Evolutionary conservation across 345 rosid species (phyloP).

Genomic region (Eucalyptus lansdowneana): DNA sequence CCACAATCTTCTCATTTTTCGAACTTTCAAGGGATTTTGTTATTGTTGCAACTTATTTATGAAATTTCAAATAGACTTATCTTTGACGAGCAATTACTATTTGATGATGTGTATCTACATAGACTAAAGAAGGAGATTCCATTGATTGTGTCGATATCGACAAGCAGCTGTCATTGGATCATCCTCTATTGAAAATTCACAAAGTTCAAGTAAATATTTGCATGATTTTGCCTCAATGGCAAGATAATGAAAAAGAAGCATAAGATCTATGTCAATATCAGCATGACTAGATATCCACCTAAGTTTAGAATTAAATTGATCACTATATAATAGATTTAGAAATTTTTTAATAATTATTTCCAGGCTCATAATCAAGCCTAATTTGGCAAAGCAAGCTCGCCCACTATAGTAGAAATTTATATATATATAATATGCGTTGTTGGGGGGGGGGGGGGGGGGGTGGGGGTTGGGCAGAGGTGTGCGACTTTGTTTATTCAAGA

Average conservation of each 20-base stretch:
- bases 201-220: not conserved
- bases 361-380: not conserved
- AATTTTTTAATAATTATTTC: not conserved
- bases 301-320: too few relatives aligned
- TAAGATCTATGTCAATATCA: not conserved
- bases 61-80: not conserved
- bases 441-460: too few relatives aligned
- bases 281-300: too few relatives aligned
- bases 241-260: too few relatives aligned
- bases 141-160: not conserved
- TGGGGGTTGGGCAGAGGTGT: not conserved
- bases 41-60: not conserved
- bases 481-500: not conserved
- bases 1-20: not conserved
- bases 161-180: not conserved
- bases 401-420: not conserved
- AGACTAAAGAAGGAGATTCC: not conserved
- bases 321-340: too few relatives aligned
- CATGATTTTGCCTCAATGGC: not conserved
- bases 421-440: too few relatives aligned
- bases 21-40: not conserved
- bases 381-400: not conserved
- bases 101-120: not conserved
- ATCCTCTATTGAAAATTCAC: not conserved
- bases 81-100: not conserved